phyloP scores from a whole-genome alignment of 1,139 yeast species.

The Entelexis sorbosivorans region DNA sequence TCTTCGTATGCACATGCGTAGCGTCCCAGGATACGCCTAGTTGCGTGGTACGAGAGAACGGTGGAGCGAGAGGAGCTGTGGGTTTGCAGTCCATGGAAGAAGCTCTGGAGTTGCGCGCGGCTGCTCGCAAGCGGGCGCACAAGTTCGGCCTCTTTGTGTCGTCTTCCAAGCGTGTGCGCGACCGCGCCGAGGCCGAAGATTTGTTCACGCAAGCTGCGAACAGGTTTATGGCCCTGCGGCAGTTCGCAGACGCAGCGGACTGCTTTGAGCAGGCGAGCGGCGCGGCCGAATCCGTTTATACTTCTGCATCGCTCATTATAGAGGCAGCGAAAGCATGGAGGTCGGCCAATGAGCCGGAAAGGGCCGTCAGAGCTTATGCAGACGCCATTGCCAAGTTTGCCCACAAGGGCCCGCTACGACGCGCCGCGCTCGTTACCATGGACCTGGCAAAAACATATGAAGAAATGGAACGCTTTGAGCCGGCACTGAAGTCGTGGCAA shows the following conservation, averaged over 20 bases:
- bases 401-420: conserved; percentile 78
- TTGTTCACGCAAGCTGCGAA: conserved; percentile 82
- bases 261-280: conserved; percentile 77
- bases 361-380: conserved; percentile 64
- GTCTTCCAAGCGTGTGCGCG: conserved; percentile 40
- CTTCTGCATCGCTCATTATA: conserved; percentile 63
- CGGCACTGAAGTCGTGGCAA: conserved; percentile 68
- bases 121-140: conserved; percentile 57
- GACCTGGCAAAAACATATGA: conserved; percentile 84
- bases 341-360: conserved; percentile 48
- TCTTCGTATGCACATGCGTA: background rate
- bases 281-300: conserved; percentile 64
- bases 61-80: no score
- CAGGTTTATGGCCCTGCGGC: conserved; percentile 60
- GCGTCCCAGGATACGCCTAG: background rate
- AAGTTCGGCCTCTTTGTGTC: conserved; percentile 57
- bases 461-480: conserved; percentile 49
- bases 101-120: conserved; percentile 17
- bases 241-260: conserved; percentile 53
- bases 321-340: conserved; percentile 84
- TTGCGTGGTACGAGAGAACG: background rate
- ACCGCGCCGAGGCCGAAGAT: conserved; percentile 84
- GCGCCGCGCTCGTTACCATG: conserved; percentile 85
- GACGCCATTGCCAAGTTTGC: conserved; percentile 76
- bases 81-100: conserved; percentile 21